phyloP scores from a whole-genome alignment of 352 stramenopile species.

The Phytopythium ostracodes region DNA sequence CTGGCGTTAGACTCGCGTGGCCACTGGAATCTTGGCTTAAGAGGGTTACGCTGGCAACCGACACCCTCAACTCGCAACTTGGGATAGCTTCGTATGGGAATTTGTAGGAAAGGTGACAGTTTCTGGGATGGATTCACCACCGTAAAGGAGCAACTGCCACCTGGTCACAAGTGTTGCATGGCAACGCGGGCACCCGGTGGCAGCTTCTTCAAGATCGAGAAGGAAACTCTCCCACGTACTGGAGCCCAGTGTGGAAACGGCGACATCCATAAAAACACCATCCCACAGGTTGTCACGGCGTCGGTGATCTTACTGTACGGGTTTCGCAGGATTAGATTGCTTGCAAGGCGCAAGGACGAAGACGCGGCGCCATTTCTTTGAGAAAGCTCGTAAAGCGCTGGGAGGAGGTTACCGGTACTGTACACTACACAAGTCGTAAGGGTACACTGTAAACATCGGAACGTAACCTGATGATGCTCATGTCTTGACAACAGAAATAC shows the following conservation, averaged over 20 bases:
- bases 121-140: not conserved
- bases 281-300: too few species aligned
- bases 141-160: not conserved
- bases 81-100: not conserved
- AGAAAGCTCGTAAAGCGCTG: too few species aligned
- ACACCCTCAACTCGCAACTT: not conserved
- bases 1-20: not conserved
- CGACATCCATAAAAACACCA: too few species aligned
- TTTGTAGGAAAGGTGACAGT: not conserved
- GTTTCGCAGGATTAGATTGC: not conserved
- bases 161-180: not conserved
- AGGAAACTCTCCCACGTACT: not conserved
- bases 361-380: too few species aligned
- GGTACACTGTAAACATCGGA: too few species aligned
- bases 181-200: not conserved
- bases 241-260: not conserved
- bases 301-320: too few species aligned
- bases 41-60: not conserved
- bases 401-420: too few species aligned
- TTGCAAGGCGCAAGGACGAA: not conserved
- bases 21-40: not conserved
- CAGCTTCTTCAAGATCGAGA: slow-evolving; percentile 2
- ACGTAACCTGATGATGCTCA: too few species aligned
- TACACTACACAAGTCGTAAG: too few species aligned
- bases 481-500: too few species aligned